Evolutionary conservation across 1,284 basidiomycete genomes (phyloP).

Genomic region (Termitomyces sp.): DNA sequence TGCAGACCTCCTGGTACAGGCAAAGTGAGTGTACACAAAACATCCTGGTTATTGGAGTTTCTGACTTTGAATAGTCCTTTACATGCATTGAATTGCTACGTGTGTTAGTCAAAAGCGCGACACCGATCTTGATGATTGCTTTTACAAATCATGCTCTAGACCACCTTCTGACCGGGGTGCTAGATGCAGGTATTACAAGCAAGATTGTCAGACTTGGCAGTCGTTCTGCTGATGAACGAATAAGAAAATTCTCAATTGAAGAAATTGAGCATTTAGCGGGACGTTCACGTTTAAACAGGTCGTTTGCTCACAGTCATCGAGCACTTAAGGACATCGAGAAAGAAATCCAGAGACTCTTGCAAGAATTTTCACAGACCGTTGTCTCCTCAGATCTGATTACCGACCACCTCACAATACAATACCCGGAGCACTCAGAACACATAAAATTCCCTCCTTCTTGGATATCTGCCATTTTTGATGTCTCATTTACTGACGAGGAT

Average conservation of each 20-base stretch:
- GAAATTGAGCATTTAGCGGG: conserved; percentile 42
- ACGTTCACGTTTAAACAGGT: conserved; percentile 35
- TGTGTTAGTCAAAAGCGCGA: conserved; percentile 49
- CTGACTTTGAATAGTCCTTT: conserved; percentile 37
- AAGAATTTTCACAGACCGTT: conserved; percentile 30
- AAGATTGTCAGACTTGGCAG: conserved; percentile 63
- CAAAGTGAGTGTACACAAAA: conserved; percentile 40
- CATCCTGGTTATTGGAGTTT: neutral
- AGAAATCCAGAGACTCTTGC: conserved; percentile 42
- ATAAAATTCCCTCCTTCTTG: conserved; percentile 37
- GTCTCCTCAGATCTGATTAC: conserved; percentile 36
- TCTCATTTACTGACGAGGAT: conserved; percentile 18
- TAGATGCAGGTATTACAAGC: conserved; percentile 56
- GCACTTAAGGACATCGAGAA: conserved; percentile 41
- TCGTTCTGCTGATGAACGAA: conserved; percentile 52
- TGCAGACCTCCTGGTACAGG: conserved; percentile 70
- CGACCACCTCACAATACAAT: conserved; percentile 32
- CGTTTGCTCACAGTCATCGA: conserved; percentile 28
- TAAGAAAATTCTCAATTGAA: conserved; percentile 55
- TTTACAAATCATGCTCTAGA: conserved; percentile 77
- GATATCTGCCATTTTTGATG: conserved; percentile 27
- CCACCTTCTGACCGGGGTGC: conserved; percentile 56
- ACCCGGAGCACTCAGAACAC: conserved; percentile 38
- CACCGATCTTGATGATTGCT: conserved; percentile 62
- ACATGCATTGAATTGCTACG: conserved; percentile 64